phyloP scores from a whole-genome alignment of 140 eudicot genomes.

The Bidens hawaiensis region DNA sequence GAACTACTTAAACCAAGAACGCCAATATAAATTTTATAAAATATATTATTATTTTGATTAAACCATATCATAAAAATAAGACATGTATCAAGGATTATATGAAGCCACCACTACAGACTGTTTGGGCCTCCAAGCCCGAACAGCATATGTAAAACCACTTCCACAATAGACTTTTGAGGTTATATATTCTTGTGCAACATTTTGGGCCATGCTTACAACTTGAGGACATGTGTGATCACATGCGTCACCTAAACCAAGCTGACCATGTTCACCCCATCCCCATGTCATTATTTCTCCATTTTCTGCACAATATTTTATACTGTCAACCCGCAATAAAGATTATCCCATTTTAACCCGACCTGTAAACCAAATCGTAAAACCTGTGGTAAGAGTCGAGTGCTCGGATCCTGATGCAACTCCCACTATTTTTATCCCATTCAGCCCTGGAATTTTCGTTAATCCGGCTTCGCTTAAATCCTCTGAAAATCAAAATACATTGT shows the following conservation, averaged over 20 bases:
- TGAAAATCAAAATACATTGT: constrained; percentile 3
- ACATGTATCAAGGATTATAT: too few species aligned
- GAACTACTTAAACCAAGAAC: too few species aligned
- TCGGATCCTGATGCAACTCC: constrained; percentile 91
- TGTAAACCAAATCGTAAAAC: constrained; percentile 12
- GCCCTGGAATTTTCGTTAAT: constrained; percentile 30
- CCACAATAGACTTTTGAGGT: constrained; percentile 56
- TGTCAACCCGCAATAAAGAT: neutral
- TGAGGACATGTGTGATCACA: constrained; percentile 56
- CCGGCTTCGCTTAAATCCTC: constrained; percentile 28
- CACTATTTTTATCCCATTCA: constrained; percentile 33
- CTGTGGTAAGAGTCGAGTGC: constrained; percentile 80
- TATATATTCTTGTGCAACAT: neutral
- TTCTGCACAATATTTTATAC: constrained; percentile 32
- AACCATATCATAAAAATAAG: too few species aligned
- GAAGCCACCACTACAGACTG: neutral
- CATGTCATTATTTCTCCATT: constrained; percentile 66
- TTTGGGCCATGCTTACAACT: constrained; percentile 37
- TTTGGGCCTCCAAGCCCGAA: constrained; percentile 19
- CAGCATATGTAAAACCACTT: constrained; percentile 69
- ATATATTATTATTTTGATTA: too few species aligned
- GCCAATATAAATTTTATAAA: too few species aligned
- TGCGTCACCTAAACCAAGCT: constrained; percentile 82
- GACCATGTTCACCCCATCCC: constrained; percentile 99
- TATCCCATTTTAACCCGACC: neutral